Evolutionary conservation across 2,329 filamentous ascomycete species (phyloP), one percentile per base, ranked within the genome.

Genomic region (Fusarium vanettenii): DNA sequence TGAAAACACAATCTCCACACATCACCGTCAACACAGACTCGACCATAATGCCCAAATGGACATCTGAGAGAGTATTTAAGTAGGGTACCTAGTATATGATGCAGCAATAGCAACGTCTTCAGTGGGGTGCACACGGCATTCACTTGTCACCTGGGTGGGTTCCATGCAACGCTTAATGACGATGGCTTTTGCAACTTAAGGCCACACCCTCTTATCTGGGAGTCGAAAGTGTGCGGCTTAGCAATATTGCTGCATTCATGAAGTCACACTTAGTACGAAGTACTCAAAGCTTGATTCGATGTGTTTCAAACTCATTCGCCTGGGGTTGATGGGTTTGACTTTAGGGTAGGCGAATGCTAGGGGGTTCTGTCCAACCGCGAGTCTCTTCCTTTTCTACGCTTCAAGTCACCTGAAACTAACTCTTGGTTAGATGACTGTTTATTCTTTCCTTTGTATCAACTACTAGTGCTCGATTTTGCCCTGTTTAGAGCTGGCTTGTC

Each of bases 221-320:
- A 29, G 45, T 18, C 5, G 3, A n/a, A 27, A n/a, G 5, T 29
- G 6, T 1, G 16, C 1, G 2, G 8, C 29, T 29, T 6, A 7
- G 11, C 3, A 29, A 11, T 29, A 9, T 11, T 1, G 9, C 3
- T 7, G 5, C 22, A 27, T 2, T 48, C 4, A 0, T 2, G 8
- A 18, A 48, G 22, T 10, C 5, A 2, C 14, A 27, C 18, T 16
- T 8, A 27, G 16, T 14, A 48, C 4, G 5, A 6, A 25, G 0
- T 4, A 48, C 43, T 11, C 8, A 27, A 11, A 0, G 25, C 45
- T 8, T 8, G 1, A 5, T 11, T 48, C 5, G 3, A 10, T 48
- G 43, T 18, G 22, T 27, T 18, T 48, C 8, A 27, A 27, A 9
- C 13, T 27, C 22, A 50, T 16, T 52, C 25, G 6, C 25, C 43